These are phyloP conservation scores for Moricandia moricandioides DNA, from an alignment of 345 rosid species.

Conservation along the genomic window DNA sequence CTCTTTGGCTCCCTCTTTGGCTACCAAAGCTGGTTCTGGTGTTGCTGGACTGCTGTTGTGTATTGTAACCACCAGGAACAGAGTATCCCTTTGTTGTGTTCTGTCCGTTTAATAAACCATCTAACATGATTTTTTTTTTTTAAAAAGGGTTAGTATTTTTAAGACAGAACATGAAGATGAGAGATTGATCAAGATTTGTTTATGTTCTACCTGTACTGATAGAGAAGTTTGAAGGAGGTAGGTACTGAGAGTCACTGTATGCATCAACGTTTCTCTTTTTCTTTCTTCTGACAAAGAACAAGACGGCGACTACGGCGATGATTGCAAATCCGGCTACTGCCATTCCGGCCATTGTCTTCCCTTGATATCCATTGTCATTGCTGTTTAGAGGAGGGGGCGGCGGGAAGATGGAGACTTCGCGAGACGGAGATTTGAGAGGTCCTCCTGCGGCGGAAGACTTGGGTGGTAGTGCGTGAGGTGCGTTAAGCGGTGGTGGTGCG, in stretches of 20 bases:
- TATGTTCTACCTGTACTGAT: constrained; percentile 47
- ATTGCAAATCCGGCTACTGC: constrained; percentile 52
- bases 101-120: constrained; percentile 53
- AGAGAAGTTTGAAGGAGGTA: constrained; percentile 51
- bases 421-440: constrained; percentile 28
- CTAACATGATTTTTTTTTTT: constrained; percentile 34
- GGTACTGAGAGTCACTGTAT: constrained; percentile 37
- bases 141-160: background rate
- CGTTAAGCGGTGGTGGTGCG: background rate
- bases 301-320: constrained; percentile 47
- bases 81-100: constrained; percentile 38
- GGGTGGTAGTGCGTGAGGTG: constrained; percentile 30
- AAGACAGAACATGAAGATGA: background rate
- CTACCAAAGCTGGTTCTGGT: constrained; percentile 50
- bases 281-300: constrained; percentile 44
- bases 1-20: constrained; percentile 31
- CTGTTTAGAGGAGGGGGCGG: background rate
- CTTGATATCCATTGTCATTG: background rate
- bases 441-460: constrained; percentile 15
- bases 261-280: constrained; percentile 42
- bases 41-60: constrained; percentile 39
- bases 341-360: constrained; percentile 38
- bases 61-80: constrained; percentile 39
- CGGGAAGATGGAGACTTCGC: constrained; percentile 8
- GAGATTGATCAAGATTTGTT: background rate